Conservation (phyloP, 768 basidiomycete species). For the Atractiella rhizophila region DNA sequence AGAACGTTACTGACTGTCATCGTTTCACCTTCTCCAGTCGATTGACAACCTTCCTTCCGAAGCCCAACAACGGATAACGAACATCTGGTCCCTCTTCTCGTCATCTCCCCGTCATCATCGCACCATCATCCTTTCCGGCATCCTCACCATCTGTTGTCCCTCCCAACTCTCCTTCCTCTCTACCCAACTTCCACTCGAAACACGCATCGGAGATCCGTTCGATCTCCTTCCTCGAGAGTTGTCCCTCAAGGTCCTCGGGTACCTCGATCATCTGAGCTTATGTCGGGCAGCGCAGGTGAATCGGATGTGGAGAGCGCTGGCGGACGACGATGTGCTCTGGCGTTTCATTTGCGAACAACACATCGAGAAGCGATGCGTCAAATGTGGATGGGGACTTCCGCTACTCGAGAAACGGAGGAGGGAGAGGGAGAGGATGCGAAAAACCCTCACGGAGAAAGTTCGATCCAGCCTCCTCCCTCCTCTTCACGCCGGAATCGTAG, state of each 20-base stretch:
- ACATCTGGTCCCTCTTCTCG: constrained; percentile 85
- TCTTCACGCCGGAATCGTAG: constrained; percentile 1
- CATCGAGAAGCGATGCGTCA: constrained; percentile 82
- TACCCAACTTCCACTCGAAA: constrained; percentile 68
- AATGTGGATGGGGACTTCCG: constrained; percentile 94
- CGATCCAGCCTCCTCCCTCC: not conserved
- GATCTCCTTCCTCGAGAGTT: constrained; percentile 70
- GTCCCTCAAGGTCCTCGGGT: constrained; percentile 62
- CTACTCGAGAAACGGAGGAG: constrained; percentile 48
- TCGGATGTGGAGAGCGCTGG: constrained; percentile 50
- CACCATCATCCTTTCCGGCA: constrained; percentile 78
- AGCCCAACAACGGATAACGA: constrained; percentile 67
- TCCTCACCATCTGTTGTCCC: constrained; percentile 98
- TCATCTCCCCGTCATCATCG: constrained; percentile 73
- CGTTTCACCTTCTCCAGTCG: constrained; percentile 30
- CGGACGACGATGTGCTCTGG: constrained; percentile 92
- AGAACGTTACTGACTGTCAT: too few species aligned
- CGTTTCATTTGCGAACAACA: constrained; percentile 91
- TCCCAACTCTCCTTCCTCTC: constrained; percentile 88
- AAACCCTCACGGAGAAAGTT: not conserved
- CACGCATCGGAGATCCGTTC: constrained; percentile 76
- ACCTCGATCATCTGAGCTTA: constrained; percentile 54
- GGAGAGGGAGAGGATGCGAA: constrained; percentile 12
- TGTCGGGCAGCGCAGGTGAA: constrained; percentile 72
- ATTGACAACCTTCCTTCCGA: constrained; percentile 55